Evolutionary conservation across 805 yeast genomes (phyloP).

Genomic region (Lipomyces spencermartinsiae): DNA sequence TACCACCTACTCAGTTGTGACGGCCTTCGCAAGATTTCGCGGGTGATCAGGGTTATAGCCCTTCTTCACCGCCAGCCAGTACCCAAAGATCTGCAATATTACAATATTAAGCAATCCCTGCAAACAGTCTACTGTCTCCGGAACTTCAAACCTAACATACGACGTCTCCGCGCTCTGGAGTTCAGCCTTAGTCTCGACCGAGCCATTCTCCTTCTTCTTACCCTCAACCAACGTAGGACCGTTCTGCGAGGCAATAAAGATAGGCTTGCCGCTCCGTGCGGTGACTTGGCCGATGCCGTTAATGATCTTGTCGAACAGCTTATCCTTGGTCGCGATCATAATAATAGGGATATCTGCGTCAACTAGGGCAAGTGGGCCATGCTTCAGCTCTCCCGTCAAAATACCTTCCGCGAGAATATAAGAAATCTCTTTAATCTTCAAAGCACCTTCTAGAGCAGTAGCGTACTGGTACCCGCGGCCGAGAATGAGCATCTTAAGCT

Average conservation of each 20-base stretch:
- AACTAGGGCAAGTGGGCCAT: conserved; percentile 95
- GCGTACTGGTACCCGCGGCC: conserved; percentile 99
- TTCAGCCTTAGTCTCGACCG: conserved; percentile 70
- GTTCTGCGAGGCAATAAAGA: conserved; percentile 67
- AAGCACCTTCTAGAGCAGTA: conserved; percentile 96
- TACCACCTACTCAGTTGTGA: conserved; percentile 79
- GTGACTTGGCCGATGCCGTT: conserved; percentile 95
- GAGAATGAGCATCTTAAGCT: conserved; percentile 84
- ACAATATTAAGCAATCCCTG: conserved; percentile 95
- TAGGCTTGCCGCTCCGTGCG: conserved; percentile 97
- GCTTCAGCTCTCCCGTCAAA: conserved; percentile 97
- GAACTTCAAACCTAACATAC: conserved; percentile 74
- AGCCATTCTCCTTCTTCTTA: neutral
- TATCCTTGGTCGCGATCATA: conserved; percentile 95
- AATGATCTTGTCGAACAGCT: conserved; percentile 93
- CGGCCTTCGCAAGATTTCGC: conserved; percentile 96
- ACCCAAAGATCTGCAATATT: conserved; percentile 93
- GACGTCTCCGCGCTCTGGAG: conserved; percentile 45
- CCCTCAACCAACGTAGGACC: neutral
- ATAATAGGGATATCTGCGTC: conserved; percentile 93
- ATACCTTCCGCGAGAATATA: conserved; percentile 99
- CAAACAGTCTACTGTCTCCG: conserved; percentile 93
- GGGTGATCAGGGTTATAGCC: conserved; percentile 99
- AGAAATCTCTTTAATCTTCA: conserved; percentile 96
- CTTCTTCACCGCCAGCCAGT: conserved; percentile 93